Base-by-base conservation (phyloP, 192 early-diverging fungal genomes). In the Coemansia umbellata region DNA sequence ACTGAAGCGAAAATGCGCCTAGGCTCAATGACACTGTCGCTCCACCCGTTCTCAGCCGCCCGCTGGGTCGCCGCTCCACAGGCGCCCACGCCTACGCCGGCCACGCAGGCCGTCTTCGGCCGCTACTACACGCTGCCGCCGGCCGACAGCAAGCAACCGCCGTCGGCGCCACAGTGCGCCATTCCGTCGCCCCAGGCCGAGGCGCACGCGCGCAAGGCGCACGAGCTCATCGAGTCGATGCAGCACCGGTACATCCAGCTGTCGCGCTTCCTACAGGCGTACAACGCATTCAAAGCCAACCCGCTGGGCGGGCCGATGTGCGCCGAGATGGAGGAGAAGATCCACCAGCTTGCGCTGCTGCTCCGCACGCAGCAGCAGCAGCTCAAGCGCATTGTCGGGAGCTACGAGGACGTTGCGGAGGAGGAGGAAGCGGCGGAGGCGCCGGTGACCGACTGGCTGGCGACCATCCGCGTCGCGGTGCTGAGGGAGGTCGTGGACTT, bases 251-350 rank as follows among this genome's bases (percentile, higher is more conserved):
- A 65, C n/a, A 13, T 30, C 6, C 73, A 64, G 10, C 73, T 76
- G 32, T 32, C 13, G 5, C 30, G 35, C 0, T 57, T 55, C 11
- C 42, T 76, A 13, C 37, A 68, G 3, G 26, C 43, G 10, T 55
- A 54, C 37, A 60, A 42, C 53, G 30, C 8, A 0, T 41, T 42
- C 37, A 50, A 58, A 31, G 50, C 50, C 11, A 76, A 76, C 37
- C 73, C 73, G 28, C 41, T 76, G 30, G 66, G 73, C 32, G 61
- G 73, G 11, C 61, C 73, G 15, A 76, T 76, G 73, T 69, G 73
- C 49, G 47, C 51, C 1, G 53, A 64, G 4, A 21, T 69, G 27
- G 73, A 61, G 24, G 44, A 68, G 24, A 53, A 54, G 23, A 69
- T 76, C 50, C 73, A 76, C 61, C 73, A 76, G 41, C 39, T 65